Percentiles rank a stretch among this genome's conserved stretches.
Evolutionary conservation across 2,329 filamentous ascomycete species (phyloP).

Genomic region (Fusarium irregulare): DNA sequence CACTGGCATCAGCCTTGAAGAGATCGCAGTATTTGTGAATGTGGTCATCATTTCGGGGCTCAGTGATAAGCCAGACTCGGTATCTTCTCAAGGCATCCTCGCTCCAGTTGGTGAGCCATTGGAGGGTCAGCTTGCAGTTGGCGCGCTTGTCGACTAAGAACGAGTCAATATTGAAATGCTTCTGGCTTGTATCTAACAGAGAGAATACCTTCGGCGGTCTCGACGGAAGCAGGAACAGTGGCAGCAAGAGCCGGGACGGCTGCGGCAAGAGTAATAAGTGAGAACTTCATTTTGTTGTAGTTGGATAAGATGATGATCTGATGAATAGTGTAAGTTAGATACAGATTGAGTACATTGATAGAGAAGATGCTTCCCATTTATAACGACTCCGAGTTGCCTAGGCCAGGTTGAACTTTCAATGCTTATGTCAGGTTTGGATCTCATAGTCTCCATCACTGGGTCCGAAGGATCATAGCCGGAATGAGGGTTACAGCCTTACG

Average conservation of each 20-base stretch:
- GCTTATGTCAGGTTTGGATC: background rate
- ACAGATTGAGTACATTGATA: background rate
- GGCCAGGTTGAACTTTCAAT: background rate
- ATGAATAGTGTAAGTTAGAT: background rate
- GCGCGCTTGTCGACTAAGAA: background rate
- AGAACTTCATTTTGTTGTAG: background rate
- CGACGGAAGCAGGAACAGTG: background rate
- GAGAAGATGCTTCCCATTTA: background rate
- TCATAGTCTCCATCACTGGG: background rate
- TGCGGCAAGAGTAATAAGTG: background rate
- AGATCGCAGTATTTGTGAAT: background rate
- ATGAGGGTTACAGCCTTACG: background rate
- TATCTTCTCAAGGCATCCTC: constrained; percentile 5
- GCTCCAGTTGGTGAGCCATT: constrained; percentile 2
- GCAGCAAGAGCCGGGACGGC: background rate
- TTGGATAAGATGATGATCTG: background rate
- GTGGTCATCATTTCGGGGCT: background rate
- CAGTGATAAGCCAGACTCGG: background rate
- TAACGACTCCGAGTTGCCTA: background rate
- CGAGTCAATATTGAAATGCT: background rate
- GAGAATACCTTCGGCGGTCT: background rate
- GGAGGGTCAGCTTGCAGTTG: constrained; percentile 1
- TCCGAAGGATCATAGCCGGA: background rate
- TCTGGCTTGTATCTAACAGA: background rate
- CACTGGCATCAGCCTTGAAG: background rate